These are phyloP conservation scores for Ramaria sp. DNA, from an alignment of 768 basidiomycete species.

Conservation along the genomic window DNA sequence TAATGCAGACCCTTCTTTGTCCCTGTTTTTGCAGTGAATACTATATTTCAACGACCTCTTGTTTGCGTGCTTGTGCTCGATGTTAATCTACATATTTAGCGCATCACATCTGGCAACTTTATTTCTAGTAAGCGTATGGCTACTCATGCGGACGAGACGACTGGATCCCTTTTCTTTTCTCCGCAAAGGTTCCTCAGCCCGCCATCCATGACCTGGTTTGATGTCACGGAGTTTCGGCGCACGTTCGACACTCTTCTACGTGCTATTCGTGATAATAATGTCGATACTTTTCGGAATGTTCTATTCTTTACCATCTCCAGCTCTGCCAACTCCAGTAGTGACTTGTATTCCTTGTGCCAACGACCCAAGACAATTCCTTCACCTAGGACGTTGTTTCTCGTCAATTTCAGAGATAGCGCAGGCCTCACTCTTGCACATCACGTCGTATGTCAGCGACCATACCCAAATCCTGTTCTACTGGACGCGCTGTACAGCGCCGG, in stretches of 20 bases:
- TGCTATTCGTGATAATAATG: not conserved
- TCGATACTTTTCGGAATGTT: not conserved
- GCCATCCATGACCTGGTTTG: not conserved
- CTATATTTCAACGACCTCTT: not conserved
- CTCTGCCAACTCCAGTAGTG: not conserved
- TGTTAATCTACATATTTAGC: not conserved
- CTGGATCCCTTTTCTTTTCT: not conserved
- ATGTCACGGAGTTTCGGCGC: not conserved
- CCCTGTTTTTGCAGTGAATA: not conserved
- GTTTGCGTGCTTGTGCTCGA: not conserved
- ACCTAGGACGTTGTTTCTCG: conserved; percentile 36
- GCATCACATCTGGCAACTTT: not conserved
- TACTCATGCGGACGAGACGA: not conserved
- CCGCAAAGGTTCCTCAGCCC: not conserved
- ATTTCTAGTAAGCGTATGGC: not conserved
- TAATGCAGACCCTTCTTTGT: too few species aligned
- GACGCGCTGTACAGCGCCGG: conserved; percentile 69
- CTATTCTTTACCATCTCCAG: not conserved
- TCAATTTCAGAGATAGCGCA: conserved; percentile 54
- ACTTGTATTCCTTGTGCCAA: too few species aligned
- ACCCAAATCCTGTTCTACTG: conserved; percentile 48
- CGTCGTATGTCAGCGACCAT: conserved; percentile 39
- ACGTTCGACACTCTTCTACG: not conserved
- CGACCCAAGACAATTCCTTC: not conserved
- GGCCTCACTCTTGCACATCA: conserved; percentile 72